These are phyloP conservation scores for Apostasia shenzhenica DNA, from an alignment of 106 monocot genomes.

Conservation along the genomic window DNA sequence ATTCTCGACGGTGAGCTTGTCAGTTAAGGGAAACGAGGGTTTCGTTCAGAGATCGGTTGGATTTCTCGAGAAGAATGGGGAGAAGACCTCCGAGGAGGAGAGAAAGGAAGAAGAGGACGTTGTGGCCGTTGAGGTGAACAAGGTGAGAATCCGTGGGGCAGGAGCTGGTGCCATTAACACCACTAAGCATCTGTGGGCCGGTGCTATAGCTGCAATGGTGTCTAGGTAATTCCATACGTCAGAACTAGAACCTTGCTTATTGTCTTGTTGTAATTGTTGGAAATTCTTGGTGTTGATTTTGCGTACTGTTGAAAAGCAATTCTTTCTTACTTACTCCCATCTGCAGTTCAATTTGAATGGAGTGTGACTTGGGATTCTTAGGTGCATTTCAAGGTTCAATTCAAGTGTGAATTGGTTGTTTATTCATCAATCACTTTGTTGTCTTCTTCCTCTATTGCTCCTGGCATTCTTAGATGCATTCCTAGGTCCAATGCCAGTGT, in stretches of 20 bases:
- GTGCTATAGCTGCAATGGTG: constrained; percentile 91
- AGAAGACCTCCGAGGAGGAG: constrained; percentile 21
- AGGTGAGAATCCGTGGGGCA: constrained; percentile 6
- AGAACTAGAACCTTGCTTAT: background rate
- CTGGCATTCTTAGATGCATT: no score
- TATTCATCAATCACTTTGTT: no score
- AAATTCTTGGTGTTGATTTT: background rate
- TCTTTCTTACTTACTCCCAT: background rate
- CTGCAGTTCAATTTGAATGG: background rate
- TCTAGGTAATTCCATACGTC: constrained; percentile 48
- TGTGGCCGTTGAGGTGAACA: constrained; percentile 13
- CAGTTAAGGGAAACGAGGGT: constrained; percentile 54
- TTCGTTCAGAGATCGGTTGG: constrained; percentile 38
- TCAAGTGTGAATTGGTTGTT: no score
- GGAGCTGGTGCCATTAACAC: constrained; percentile 69
- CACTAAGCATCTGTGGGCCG: constrained; percentile 94
- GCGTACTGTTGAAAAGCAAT: background rate
- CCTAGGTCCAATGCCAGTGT: no score
- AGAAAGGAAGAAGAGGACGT: constrained; percentile 9
- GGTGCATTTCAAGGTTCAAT: no score
- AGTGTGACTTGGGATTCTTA: no score
- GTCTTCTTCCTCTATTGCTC: no score
- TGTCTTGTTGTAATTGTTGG: background rate
- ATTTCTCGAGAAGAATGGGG: constrained; percentile 45
- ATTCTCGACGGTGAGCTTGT: constrained; percentile 84